phyloP scores from a whole-genome alignment of 1,139 yeast species.

The Yamadazyma epiphylla region DNA sequence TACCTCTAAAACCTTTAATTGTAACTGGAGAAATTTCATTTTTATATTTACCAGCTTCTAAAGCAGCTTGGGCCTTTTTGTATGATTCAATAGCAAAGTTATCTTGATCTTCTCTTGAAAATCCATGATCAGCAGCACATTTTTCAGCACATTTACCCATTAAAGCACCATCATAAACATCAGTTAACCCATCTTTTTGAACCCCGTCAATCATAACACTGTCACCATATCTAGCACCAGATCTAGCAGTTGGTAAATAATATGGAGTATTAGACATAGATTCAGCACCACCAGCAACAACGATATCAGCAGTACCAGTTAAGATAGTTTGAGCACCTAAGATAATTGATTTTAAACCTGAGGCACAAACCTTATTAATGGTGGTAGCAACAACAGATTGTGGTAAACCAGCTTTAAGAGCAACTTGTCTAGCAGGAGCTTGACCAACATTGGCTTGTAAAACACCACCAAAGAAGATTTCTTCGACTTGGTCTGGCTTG shows the following conservation, averaged over 20 bases:
- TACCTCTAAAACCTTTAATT: slow-evolving; percentile 87
- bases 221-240: slow-evolving; percentile 89
- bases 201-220: slow-evolving; percentile 76
- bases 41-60: slow-evolving; percentile 72
- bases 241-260: slow-evolving; percentile 81
- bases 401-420: slow-evolving; percentile 82
- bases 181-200: slow-evolving; percentile 86
- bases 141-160: slow-evolving; percentile 98
- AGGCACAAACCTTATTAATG: slow-evolving; percentile 95
- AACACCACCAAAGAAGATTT: slow-evolving; percentile 89
- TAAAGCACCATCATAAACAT: slow-evolving; percentile 79
- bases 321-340: slow-evolving; percentile 87
- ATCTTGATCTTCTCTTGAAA: slow-evolving; percentile 71
- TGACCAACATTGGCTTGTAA: slow-evolving; percentile 93
- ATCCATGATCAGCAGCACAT: slow-evolving; percentile 71
- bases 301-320: slow-evolving; percentile 87
- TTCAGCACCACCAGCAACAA: slow-evolving; percentile 97
- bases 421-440: slow-evolving; percentile 98
- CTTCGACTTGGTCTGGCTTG: slow-evolving; percentile 77
- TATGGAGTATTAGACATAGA: slow-evolving; percentile 96
- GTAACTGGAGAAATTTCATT: slow-evolving; percentile 82
- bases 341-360: slow-evolving; percentile 90
- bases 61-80: slow-evolving; percentile 77
- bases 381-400: slow-evolving; percentile 80
- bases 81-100: slow-evolving; percentile 65